These are phyloP conservation scores for Hemileccinum impolitum DNA, from an alignment of 768 basidiomycete species.

Conservation along the genomic window DNA sequence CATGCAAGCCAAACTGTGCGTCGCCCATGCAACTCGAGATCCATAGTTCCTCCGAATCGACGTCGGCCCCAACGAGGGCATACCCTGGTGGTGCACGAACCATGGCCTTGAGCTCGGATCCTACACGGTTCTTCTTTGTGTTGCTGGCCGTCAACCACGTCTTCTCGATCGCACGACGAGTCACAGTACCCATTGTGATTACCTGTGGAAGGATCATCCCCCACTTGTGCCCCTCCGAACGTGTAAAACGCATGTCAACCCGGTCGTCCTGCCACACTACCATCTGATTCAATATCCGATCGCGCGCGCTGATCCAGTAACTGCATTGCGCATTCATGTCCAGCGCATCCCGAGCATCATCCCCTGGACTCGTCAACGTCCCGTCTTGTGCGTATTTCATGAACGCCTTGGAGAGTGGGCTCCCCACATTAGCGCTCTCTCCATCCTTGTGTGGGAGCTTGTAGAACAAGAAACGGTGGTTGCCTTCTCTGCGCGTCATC, in stretches of 20 bases:
- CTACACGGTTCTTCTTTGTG: constrained; percentile 96
- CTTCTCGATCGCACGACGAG: constrained; percentile 94
- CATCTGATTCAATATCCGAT: constrained; percentile 89
- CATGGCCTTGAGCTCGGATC: constrained; percentile 98
- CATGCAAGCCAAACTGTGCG: constrained; percentile 95
- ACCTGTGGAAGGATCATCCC: constrained; percentile 96
- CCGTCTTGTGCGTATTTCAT: constrained; percentile 87
- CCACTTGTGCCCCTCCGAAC: constrained; percentile 47
- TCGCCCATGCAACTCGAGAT: constrained; percentile 99
- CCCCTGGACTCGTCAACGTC: constrained; percentile 76
- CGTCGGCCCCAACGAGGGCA: constrained; percentile 94
- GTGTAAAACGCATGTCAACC: constrained; percentile 51
- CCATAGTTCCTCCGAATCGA: constrained; percentile 99
- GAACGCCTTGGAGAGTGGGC: constrained; percentile 84
- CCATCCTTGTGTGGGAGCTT: constrained; percentile 97
- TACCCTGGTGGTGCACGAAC: constrained; percentile 91
- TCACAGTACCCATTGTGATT: constrained; percentile 98
- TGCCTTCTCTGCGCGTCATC: constrained; percentile 36
- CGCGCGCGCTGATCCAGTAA: constrained; percentile 95
- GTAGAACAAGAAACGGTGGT: constrained; percentile 61
- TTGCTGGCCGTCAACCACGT: constrained; percentile 99
- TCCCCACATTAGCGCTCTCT: constrained; percentile 93
- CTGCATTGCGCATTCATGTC: constrained; percentile 93
- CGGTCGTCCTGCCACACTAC: constrained; percentile 74
- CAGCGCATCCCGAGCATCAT: constrained; percentile 78